Base-by-base conservation (phyloP, 164 flowering plant species). In the Macadamia tetraphylla region DNA sequence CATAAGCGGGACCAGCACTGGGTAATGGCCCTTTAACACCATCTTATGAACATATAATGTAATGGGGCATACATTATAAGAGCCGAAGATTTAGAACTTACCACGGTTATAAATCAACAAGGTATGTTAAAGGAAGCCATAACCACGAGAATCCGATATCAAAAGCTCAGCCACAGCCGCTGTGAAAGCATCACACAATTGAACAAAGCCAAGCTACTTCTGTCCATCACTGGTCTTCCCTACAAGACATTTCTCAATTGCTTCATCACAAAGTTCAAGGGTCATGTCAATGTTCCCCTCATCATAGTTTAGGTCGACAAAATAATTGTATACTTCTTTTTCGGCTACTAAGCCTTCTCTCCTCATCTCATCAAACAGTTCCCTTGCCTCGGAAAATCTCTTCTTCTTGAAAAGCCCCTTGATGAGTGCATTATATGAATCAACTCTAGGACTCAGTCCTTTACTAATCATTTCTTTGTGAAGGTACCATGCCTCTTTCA, bases 261-360 rank as follows among this genome's bases (percentile, higher is more conserved):
- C 76, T 70, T 78, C 81, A 65, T 78, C 76, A 48, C 81, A 78
- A 64, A 78, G 76, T 64, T 75, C 81, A 70, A 78, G 81, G 29
- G 73, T 68, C 23, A 46, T 55, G 48, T 75, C 78, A 59, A 78
- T 63, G 65, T 72, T 59, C 12, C 76, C 76, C 40, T 78, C 78
- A 32, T 61, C 44, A 62, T 69, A 78, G 65, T 72, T 71, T 17
- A 75, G 52, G 67, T 78, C 81, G 66, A 78, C 72, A 51, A 78
- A 78, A 56, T 55, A 67, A 66, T 70, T 59, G 30, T 72, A 75
- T 58, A 73, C 61, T 23, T 72, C 76, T 58, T 57, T 66, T 32
- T 78, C 81, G 7, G 71, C 72, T 17, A 65, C 62, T 9, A 64
- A 57, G 55, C 76, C 74, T 53, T 70, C 66, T 48, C 42, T 61